These are phyloP conservation scores for Camelina hispida DNA, from an alignment of 345 rosid genomes.

Conservation along the genomic window DNA sequence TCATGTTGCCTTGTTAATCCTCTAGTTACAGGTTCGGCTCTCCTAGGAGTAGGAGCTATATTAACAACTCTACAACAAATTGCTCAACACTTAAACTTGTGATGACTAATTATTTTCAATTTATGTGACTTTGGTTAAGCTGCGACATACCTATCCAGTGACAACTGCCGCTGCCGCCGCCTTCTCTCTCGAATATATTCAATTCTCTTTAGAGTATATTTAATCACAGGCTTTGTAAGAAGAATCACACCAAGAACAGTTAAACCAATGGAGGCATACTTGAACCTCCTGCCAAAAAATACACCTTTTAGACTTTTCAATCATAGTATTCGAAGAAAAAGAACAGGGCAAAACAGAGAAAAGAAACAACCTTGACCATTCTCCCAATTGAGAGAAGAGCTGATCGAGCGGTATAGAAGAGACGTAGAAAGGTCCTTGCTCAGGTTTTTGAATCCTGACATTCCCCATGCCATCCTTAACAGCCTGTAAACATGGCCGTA, in stretches of 20 bases:
- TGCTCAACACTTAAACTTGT: slow-evolving; percentile 26
- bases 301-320: not conserved
- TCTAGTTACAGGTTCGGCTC: slow-evolving; percentile 48
- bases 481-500: slow-evolving; percentile 18
- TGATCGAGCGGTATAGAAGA: slow-evolving; percentile 44
- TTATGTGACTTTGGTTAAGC: slow-evolving; percentile 6
- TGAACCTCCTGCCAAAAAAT: slow-evolving; percentile 52
- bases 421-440: slow-evolving; percentile 67
- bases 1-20: not conserved
- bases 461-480: slow-evolving; percentile 80
- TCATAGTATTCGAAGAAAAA: slow-evolving; percentile 1
- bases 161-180: slow-evolving; percentile 46
- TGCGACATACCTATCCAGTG: slow-evolving; percentile 53
- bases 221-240: slow-evolving; percentile 61
- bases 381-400: slow-evolving; percentile 66
- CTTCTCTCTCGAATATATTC: slow-evolving; percentile 48
- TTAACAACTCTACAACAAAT: slow-evolving; percentile 69
- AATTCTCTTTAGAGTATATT: slow-evolving; percentile 45
- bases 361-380: slow-evolving; percentile 77
- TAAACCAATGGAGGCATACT: slow-evolving; percentile 72
- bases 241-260: slow-evolving; percentile 67
- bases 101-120: not conserved
- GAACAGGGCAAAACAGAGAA: not conserved
- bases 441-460: slow-evolving; percentile 45
- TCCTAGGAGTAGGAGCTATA: slow-evolving; percentile 76